A percentile compares a stretch with the other conserved stretches of the same genome.
phyloP scores from a whole-genome alignment of 2,329 filamentous ascomycete genomes.

The Phyllosticta capitalensis region DNA sequence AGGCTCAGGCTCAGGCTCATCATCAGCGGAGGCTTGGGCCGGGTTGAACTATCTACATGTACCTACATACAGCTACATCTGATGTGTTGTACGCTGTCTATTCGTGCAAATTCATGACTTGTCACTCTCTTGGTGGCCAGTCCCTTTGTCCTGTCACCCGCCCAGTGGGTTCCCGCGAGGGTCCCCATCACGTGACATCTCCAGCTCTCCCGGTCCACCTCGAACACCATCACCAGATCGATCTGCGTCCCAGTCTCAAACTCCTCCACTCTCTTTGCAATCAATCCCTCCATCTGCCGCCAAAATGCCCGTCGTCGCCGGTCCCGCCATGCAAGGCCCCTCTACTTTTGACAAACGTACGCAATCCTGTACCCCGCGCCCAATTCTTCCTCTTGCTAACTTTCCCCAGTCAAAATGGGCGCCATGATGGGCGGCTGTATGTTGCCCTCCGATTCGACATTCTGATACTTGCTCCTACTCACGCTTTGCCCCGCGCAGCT shows the following conservation, averaged over 20 bases:
- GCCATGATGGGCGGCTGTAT: conserved; percentile 97
- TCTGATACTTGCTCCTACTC: conserved; percentile 15
- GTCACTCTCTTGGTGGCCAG: too few relatives aligned
- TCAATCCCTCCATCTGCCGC: neutral
- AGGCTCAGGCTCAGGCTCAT: neutral
- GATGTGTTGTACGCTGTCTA: too few relatives aligned
- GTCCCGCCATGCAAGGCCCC: conserved; percentile 40
- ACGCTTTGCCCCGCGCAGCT: conserved; percentile 43
- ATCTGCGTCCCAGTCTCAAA: neutral
- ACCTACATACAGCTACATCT: too few relatives aligned
- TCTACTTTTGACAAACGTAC: conserved; percentile 64
- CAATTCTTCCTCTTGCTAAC: conserved; percentile 24
- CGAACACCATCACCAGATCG: neutral
- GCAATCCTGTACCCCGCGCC: conserved; percentile 17
- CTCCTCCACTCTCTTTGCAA: neutral
- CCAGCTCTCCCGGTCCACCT: neutral
- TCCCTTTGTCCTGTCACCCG: neutral
- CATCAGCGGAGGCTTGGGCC: too few relatives aligned
- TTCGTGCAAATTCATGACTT: too few relatives aligned
- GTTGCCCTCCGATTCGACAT: conserved; percentile 29
- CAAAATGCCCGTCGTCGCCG: conserved; percentile 50
- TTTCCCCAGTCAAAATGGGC: conserved; percentile 78
- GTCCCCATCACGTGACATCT: neutral
- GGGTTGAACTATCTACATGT: too few relatives aligned
- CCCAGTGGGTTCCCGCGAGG: neutral